Base-by-base conservation (phyloP, 2,329 filamentous ascomycete genomes). In the Celoporthe dispersa region DNA sequence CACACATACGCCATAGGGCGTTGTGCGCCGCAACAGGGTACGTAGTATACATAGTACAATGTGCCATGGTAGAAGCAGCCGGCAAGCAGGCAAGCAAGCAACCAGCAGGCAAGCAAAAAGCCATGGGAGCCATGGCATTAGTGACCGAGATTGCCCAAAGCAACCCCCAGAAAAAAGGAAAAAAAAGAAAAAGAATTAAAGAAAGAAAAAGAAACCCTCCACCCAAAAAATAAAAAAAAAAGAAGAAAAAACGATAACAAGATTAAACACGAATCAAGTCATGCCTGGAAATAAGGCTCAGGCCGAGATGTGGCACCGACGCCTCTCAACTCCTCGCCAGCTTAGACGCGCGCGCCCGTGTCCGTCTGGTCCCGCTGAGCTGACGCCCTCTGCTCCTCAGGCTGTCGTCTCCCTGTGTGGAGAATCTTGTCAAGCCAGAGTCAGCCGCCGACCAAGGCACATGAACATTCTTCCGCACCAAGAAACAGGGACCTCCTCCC, bases 71-170 rank as follows among this genome's bases (percentile, higher is more conserved):
- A 68, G 70, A 64, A 71, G 70, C 73, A 74, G 71, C 4, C 8
- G 8, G 39, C 39, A 41, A 39, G 41, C 44, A 48, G 44, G n/a
- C n/a, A n/a, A n/a, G n/a, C 11, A 41, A 16, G 39, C 39, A 8
- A 39, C 7, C 11, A 39, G 16, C 41, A 44, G 41, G 16, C 19
- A 44, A 44, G 12, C 44, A 48, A 19, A 5, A 48, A n/a, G 44
- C 44, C 41, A 44, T 44, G 41, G 16, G 22, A 16, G 5, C 72
- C 73, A 68, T 68, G 61, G 73, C 71, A 72, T 75, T 73, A 75
- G 74, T 73, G 74, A 73, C 71, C 68, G 74, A 77, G 76, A 77
- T 76, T 78, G 75, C 77, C 77, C 75, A 77, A 77, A 75, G 69
- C 73, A n/a, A n/a, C n/a, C n/a, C n/a, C n/a, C n/a, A 64, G 39